Evolutionary conservation across 805 yeast genomes (phyloP).

Genomic region (Metschnikowia peoriensis): DNA sequence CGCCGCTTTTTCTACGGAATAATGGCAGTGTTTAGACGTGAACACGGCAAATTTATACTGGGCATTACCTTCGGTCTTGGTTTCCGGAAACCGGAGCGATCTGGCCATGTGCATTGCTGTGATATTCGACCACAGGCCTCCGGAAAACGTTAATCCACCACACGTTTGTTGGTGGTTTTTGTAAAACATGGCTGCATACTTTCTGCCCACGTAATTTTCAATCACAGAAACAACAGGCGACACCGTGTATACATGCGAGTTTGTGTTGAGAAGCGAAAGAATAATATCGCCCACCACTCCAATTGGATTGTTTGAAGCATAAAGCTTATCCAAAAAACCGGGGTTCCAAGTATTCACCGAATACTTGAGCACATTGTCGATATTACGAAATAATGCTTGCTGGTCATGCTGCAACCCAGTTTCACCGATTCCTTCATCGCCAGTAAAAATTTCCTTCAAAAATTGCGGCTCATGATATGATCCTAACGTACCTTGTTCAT

Average conservation of each 20-base stretch:
- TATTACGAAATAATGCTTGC: slow-evolving; percentile 41
- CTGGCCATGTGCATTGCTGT: slow-evolving; percentile 80
- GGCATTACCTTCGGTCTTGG: slow-evolving; percentile 59
- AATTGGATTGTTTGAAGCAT: slow-evolving; percentile 83
- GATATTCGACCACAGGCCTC: slow-evolving; percentile 85
- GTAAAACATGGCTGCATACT: slow-evolving; percentile 67
- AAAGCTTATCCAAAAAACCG: slow-evolving; percentile 79
- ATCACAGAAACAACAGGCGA: slow-evolving; percentile 76
- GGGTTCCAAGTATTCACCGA: slow-evolving; percentile 87
- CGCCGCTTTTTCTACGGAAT: slow-evolving; percentile 79
- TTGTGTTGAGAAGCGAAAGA: slow-evolving; percentile 70
- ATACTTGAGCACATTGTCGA: slow-evolving; percentile 57
- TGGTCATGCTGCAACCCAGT: slow-evolving; percentile 37
- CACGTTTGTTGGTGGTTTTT: slow-evolving; percentile 42
- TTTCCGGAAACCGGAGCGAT: slow-evolving; percentile 61
- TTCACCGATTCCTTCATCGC: slow-evolving; percentile 31
- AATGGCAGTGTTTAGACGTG: slow-evolving; percentile 72
- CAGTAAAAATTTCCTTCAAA: slow-evolving; percentile 34
- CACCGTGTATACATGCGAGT: slow-evolving; percentile 82
- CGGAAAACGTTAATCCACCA: slow-evolving; percentile 84
- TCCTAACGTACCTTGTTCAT: slow-evolving; percentile 49
- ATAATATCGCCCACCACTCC: slow-evolving; percentile 74
- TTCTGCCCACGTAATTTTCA: slow-evolving; percentile 64
- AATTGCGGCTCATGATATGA: slow-evolving; percentile 49
- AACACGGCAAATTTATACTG: slow-evolving; percentile 61